Evolutionary conservation across 2,329 filamentous ascomycete species (phyloP), one percentile per base, ranked within the genome.

Genomic region (Penicillium sp.): DNA sequence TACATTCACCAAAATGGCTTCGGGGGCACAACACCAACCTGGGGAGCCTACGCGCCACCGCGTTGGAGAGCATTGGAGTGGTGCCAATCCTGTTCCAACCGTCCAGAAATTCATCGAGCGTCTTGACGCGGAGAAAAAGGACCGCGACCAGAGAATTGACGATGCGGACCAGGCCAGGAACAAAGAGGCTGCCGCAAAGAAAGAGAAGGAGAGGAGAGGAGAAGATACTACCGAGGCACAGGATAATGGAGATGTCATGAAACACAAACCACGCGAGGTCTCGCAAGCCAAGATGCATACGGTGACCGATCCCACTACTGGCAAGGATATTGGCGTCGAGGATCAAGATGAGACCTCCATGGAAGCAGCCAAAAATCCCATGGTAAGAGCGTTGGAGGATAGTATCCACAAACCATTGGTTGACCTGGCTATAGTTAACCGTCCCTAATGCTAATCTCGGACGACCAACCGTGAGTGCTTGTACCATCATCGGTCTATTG

Each of bases 371-470:
- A 84, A 89, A 46, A 80, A 95, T 53, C 90, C 91, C 1, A 77
- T 80, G 70, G 87, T 89, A 2, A 8, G 41, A 3, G 2, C 31
- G 23, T 21, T n/a, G 5, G 5, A 13, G 4, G 10, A 13, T 38
- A 9, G 4, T n/a, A 5, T 23, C 18, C 1, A 48, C 1, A 18
- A 34, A 8, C 36, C 16, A 49, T 46, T 29, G 36, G 45, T 48
- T 47, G 47, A 51, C 48, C 24, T 53, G 39, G 7, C 6, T 18
- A 29, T 62, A 90, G 83, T 73, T 96, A 13, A 90, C 88, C 1
- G 84, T 97, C 0, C 93, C 93, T 16, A 97, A 96, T 70, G 89
- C 90, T 39, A 96, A 96, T 65, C 75, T 97, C 2, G 83, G 85
- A 57, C 92, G 88, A 68, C 77, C 83, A 3, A 88, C 89, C 3